These are phyloP conservation scores for Metarhizium robertsii DNA, from an alignment of 2,329 filamentous ascomycete species.

Conservation along the genomic window DNA sequence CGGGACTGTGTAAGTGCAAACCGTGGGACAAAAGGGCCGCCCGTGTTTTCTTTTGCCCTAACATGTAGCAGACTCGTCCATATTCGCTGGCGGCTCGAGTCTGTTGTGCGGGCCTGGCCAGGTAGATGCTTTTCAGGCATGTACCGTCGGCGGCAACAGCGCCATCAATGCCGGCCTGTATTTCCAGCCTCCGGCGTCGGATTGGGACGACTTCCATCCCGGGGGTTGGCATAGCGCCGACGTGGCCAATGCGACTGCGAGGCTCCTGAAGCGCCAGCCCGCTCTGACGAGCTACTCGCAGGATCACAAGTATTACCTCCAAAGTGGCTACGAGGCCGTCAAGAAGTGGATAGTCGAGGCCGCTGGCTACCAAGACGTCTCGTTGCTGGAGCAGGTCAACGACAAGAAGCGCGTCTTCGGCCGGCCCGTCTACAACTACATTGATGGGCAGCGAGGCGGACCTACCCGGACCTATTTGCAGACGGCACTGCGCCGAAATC, in stretches of 20 bases:
- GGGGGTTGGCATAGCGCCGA: constrained; percentile 40
- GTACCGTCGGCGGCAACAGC: constrained; percentile 40
- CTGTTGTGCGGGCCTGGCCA: constrained; percentile 30
- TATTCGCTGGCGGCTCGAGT: constrained; percentile 31
- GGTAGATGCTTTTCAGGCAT: constrained; percentile 36
- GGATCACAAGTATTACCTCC: constrained; percentile 35
- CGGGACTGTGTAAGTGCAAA: constrained; percentile 32
- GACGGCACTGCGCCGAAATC: constrained; percentile 27
- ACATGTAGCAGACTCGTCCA: constrained; percentile 30
- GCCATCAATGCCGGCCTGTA: constrained; percentile 46
- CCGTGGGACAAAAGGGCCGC: neutral
- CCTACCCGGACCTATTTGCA: constrained; percentile 41
- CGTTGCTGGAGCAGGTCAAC: constrained; percentile 34
- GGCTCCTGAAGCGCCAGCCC: constrained; percentile 33
- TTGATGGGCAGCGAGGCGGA: constrained; percentile 38
- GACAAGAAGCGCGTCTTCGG: constrained; percentile 39
- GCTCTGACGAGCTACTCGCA: constrained; percentile 33
- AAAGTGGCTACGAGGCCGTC: constrained; percentile 36
- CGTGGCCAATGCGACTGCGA: constrained; percentile 33
- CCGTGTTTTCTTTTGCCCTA: neutral
- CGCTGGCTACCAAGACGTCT: constrained; percentile 36
- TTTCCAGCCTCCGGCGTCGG: constrained; percentile 42
- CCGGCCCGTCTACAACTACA: constrained; percentile 37
- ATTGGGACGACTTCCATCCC: constrained; percentile 41
- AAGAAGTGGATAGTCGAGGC: constrained; percentile 40